Evolutionary conservation across 2,329 filamentous ascomycete species (phyloP).

Genomic region (Raffaelea albimanens): DNA sequence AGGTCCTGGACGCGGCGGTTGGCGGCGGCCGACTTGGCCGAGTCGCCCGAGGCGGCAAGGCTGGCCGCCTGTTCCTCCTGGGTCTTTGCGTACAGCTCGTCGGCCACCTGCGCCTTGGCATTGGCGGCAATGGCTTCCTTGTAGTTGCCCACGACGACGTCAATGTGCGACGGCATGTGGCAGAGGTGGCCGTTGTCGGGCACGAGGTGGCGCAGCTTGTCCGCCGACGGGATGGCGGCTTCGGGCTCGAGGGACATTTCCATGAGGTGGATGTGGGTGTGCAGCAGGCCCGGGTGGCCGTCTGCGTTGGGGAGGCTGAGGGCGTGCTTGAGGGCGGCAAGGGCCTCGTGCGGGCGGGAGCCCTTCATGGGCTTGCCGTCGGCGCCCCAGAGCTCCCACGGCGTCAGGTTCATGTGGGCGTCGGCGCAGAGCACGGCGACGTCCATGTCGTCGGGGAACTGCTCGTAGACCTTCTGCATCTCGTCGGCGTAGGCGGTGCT

Average conservation of each 20-base stretch:
- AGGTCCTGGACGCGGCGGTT: slow-evolving; percentile 48
- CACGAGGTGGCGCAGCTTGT: slow-evolving; percentile 9
- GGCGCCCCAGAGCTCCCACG: slow-evolving; percentile 35
- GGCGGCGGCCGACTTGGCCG: slow-evolving; percentile 46
- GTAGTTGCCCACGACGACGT: slow-evolving; percentile 11
- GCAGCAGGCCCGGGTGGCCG: slow-evolving; percentile 55
- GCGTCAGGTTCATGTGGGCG: slow-evolving; percentile 38
- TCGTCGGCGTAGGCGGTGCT: slow-evolving; percentile 43
- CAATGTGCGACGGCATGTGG: slow-evolving; percentile 11
- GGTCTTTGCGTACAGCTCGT: slow-evolving; percentile 29
- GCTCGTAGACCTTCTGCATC: slow-evolving; percentile 27
- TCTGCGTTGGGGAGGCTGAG: slow-evolving; percentile 32
- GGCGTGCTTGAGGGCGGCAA: slow-evolving; percentile 47
- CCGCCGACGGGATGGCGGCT: slow-evolving; percentile 3
- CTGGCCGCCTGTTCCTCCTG: slow-evolving; percentile 43
- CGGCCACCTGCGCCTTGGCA: slow-evolving; percentile 8
- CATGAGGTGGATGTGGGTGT: slow-evolving; percentile 39
- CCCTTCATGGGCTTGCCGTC: slow-evolving; percentile 35
- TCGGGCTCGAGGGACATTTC: slow-evolving; percentile 11
- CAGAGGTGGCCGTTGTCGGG: slow-evolving; percentile 9
- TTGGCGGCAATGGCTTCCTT: slow-evolving; percentile 10
- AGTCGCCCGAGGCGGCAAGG: slow-evolving; percentile 46
- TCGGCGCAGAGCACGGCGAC: slow-evolving; percentile 54
- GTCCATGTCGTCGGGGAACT: slow-evolving; percentile 39
- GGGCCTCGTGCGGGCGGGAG: slow-evolving; percentile 40